Conservation (phyloP, 2,329 filamentous ascomycete species). For the Stenocarpella maydis region DNA sequence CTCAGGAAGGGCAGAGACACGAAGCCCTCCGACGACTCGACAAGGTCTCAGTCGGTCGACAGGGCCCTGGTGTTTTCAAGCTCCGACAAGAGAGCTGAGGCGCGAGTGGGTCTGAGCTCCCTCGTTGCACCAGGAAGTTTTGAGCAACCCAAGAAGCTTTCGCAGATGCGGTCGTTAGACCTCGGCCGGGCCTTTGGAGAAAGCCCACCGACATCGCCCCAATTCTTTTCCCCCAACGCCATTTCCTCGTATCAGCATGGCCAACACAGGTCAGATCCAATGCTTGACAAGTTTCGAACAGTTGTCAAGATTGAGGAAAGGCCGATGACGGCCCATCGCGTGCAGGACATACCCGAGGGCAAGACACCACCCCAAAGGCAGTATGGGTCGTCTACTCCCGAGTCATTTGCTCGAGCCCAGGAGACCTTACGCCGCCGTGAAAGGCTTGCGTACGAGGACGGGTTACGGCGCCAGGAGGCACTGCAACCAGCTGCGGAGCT, state of each 20-base stretch:
- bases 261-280: conserved; percentile 53
- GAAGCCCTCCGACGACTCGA: conserved; percentile 52
- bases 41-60: conserved; percentile 70
- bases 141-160: conserved; percentile 57
- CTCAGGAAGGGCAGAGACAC: conserved; percentile 53
- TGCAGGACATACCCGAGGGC: conserved; percentile 48
- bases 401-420: conserved; percentile 50
- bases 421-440: conserved; percentile 45
- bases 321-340: conserved; percentile 57
- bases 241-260: conserved; percentile 52
- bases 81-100: conserved; percentile 69
- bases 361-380: conserved; percentile 47
- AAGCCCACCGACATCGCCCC: conserved; percentile 46
- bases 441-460: conserved; percentile 46
- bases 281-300: conserved; percentile 48
- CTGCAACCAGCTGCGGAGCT: conserved; percentile 37
- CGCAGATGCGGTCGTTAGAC: conserved; percentile 57
- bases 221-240: conserved; percentile 50
- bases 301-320: conserved; percentile 52
- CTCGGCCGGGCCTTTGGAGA: conserved; percentile 43
- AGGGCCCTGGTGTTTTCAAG: conserved; percentile 64
- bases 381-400: conserved; percentile 50
- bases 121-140: conserved; percentile 68
- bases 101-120: conserved; percentile 70
- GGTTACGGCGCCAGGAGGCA: conserved; percentile 42